A percentile compares a stretch with the other conserved stretches of the same genome.
These are phyloP conservation scores for Dianthus caryophyllus DNA, from an alignment of 148 eudicot genomes.

Conservation along the genomic window DNA sequence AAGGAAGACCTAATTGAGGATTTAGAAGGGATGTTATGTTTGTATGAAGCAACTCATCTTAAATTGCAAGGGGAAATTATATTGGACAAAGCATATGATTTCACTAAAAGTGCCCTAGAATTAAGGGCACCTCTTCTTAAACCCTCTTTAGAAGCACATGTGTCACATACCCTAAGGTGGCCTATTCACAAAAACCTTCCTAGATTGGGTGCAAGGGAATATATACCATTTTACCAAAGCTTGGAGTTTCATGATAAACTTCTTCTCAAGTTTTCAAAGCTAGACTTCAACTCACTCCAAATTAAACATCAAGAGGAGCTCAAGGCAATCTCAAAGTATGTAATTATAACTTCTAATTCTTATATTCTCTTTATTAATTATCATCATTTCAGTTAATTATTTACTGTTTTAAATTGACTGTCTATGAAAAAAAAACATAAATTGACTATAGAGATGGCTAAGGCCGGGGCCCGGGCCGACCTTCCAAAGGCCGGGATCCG, in stretches of 20 bases:
- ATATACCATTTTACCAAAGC: constrained; percentile 32
- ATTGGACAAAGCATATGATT: constrained; percentile 29
- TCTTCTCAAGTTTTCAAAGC: constrained; percentile 36
- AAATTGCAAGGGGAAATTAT: constrained; percentile 23
- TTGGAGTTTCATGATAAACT: constrained; percentile 18
- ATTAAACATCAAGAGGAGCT: constrained; percentile 33
- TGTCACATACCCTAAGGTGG: constrained; percentile 25
- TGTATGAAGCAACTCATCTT: constrained; percentile 32
- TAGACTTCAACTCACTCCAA: constrained; percentile 45
- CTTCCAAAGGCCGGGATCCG: too few relatives aligned
- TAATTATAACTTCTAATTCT: too few relatives aligned
- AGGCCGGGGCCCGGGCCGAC: too few relatives aligned
- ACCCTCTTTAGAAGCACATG: constrained; percentile 17
- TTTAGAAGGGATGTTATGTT: constrained; percentile 25
- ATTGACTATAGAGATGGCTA: too few relatives aligned
- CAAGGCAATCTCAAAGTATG: constrained; percentile 27
- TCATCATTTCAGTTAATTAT: too few relatives aligned
- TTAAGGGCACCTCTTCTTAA: background rate
- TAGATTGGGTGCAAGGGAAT: constrained; percentile 38
- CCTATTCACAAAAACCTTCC: constrained; percentile 32
- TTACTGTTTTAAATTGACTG: too few relatives aligned
- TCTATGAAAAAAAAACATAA: too few relatives aligned
- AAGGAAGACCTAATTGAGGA: constrained; percentile 14
- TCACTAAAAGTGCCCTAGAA: constrained; percentile 14
- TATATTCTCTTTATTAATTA: too few relatives aligned